phyloP scores from a whole-genome alignment of 176 grass and related monocot species.

The Oryza punctata region DNA sequence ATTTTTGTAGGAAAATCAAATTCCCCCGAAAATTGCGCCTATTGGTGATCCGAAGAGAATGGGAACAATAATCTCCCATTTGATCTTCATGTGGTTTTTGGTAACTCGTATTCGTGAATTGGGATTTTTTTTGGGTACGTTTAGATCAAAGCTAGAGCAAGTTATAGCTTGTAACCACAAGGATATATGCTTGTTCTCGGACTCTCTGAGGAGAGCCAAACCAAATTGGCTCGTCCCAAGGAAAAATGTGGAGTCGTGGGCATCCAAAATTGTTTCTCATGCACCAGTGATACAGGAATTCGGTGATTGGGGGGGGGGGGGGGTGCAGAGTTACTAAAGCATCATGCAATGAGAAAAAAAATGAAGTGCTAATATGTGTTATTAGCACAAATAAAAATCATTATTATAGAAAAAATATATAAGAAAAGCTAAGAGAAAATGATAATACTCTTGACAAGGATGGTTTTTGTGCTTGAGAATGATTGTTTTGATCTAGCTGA shows the following conservation, averaged over 20 bases:
- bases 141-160: neutral
- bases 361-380: too few relatives aligned
- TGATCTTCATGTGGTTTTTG: conserved; percentile 1
- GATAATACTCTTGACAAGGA: too few relatives aligned
- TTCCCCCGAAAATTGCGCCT: neutral
- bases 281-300: neutral
- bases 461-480: too few relatives aligned
- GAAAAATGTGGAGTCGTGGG: neutral
- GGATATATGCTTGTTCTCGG: neutral
- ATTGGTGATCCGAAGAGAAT: neutral
- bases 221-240: neutral
- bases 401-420: too few relatives aligned
- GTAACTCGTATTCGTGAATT: neutral
- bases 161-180: neutral
- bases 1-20: neutral
- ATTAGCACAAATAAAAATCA: too few relatives aligned
- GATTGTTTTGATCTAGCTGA: too few relatives aligned
- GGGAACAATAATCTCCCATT: neutral
- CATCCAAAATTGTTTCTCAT: neutral
- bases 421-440: too few relatives aligned
- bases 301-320: too few relatives aligned
- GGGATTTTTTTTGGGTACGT: neutral
- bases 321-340: too few relatives aligned
- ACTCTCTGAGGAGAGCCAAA: neutral
- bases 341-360: too few relatives aligned